Evolutionary conservation across 2,329 filamentous ascomycete genomes (phyloP), one percentile per base, ranked within the genome.

Genomic region (Neophaeococcomyces aloes): DNA sequence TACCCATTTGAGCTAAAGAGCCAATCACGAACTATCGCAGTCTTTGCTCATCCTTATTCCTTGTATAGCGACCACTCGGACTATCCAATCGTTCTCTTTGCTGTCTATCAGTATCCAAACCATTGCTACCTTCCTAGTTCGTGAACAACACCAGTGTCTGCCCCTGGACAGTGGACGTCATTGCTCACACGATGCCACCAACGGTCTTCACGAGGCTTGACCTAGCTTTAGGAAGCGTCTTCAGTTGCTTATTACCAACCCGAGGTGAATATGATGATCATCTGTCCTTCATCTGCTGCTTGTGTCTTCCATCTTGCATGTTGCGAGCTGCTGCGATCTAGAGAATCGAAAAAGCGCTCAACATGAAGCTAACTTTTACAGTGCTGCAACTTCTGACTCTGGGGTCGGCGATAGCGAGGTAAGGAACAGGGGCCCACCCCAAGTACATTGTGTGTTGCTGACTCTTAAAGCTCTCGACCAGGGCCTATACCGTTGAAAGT

Each of bases 351-450:
- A 23, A 11, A 38, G n/a, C 14, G 10, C 10, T 18, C 17, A 35
- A 8, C 7, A 42, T 42, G 39, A 42, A 14, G 31, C 19, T 42
- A 17, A 42, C 31, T 6, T 18, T 3, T 18, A 25, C 18, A 42
- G 39, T 42, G 7, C 21, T 42, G 19, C 39, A 42, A 25, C 35
- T 32, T 19, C 34, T 42, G 39, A 42, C 30, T 2, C 14, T 42
- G 25, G 39, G 39, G 11, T 17, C 34, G 6, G 15, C 30, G 13
- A 29, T 42, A 35, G 39, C 39, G 8, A 35, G 39, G 39, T 42
- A 21, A 35, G 39, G 18, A 14, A 13, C 29, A 3, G n/a, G n/a
- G n/a, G 14, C 3, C n/a, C 13, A 4, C 19, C 8, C 13, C 15
- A 14, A 15, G 13, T n/a, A 14, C 8, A 14, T 23, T n/a, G n/a